Base-by-base conservation (phyloP, 2,329 filamentous ascomycete genomes). In the Colletotrichum sp. region DNA sequence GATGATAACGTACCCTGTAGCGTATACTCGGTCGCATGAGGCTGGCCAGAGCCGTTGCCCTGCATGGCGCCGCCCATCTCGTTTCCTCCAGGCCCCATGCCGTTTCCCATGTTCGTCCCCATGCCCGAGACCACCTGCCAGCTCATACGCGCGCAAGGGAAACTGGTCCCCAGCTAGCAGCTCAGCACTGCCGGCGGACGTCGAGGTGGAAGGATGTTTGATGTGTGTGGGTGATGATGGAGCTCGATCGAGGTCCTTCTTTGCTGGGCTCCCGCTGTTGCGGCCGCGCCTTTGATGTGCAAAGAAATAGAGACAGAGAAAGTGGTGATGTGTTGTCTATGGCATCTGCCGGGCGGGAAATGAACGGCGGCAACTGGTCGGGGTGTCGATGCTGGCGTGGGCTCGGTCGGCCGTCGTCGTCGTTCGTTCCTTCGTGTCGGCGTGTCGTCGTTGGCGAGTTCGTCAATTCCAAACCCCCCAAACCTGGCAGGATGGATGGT, bases 21-120 rank as follows among this genome's bases (percentile, higher is more conserved):
- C 8, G 91, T 92, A 80, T 92, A 92, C 80, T 92, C 91, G 77
- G 91, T 92, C 77, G 90, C 90, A 80, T 89, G 89, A 57, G 90
- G 90, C 79, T 90, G 87, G 82, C 88, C 89, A 76, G 85, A 81
- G 80, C 85, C 84, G 81, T 87, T 86, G 79, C 85, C 82, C 82
- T 87, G 86, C 86, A 87, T 88, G 82, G 83, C 85, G 75, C 86
- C 85, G 79, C 84, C 84, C 80, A 88, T 85, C 82, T 86, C 87
- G 82, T 87, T 87, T 78, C 85, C 87, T 80, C 84, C 83, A 80
- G 79, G 76, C 28, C 68, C 81, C 64, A 84, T 78, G 75, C 84
- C 85, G 79, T 85, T 85, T 68, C 85, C 85, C 72, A 83, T 82
- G 77, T 83, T 85, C 72, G 83, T 82, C 79, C 84, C 86, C 87